phyloP scores from a whole-genome alignment of 192 early-diverging fungal genomes.

The Lunasporangiospora selenospora region DNA sequence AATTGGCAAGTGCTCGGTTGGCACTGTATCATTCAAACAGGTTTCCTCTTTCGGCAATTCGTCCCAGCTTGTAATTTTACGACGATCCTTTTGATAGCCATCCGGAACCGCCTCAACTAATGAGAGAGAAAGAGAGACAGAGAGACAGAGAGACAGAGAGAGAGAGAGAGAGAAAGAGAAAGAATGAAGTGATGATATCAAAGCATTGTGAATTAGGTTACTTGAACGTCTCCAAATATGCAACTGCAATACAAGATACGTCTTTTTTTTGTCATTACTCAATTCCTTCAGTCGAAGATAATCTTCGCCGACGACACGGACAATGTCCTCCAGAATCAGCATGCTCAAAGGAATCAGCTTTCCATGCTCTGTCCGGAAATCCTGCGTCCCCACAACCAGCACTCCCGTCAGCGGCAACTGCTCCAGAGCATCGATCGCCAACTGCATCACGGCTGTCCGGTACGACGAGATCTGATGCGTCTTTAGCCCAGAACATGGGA shows the following conservation, averaged over 20 bases:
- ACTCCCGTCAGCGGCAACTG: constrained; percentile 68
- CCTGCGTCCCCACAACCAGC: constrained; percentile 74
- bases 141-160: too few relatives aligned
- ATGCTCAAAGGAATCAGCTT: constrained; percentile 79
- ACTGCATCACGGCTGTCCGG: constrained; percentile 66
- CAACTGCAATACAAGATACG: too few relatives aligned
- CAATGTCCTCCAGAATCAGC: constrained; percentile 78
- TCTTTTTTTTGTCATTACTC: too few relatives aligned
- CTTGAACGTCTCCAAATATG: too few relatives aligned
- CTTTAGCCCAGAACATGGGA: constrained; percentile 54
- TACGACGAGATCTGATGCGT: constrained; percentile 62
- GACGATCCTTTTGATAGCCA: constrained; percentile 65
- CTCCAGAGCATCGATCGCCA: constrained; percentile 61
- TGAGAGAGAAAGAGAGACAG: neutral
- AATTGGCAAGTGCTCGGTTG: constrained; percentile 56
- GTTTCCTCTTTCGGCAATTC: constrained; percentile 49
- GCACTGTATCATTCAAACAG: constrained; percentile 43
- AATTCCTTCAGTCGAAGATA: constrained; percentile 65
- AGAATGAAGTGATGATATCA: too few relatives aligned
- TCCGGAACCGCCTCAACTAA: constrained; percentile 72
- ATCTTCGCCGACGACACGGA: constrained; percentile 57
- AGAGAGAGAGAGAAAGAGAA: too few relatives aligned
- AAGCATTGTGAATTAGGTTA: too few relatives aligned
- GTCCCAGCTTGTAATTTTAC: constrained; percentile 33
- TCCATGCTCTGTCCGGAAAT: constrained; percentile 63